A percentile compares a stretch with the other conserved stretches of the same genome.
phyloP scores from a whole-genome alignment of 441 rosid species.

The Geranium incanum region DNA sequence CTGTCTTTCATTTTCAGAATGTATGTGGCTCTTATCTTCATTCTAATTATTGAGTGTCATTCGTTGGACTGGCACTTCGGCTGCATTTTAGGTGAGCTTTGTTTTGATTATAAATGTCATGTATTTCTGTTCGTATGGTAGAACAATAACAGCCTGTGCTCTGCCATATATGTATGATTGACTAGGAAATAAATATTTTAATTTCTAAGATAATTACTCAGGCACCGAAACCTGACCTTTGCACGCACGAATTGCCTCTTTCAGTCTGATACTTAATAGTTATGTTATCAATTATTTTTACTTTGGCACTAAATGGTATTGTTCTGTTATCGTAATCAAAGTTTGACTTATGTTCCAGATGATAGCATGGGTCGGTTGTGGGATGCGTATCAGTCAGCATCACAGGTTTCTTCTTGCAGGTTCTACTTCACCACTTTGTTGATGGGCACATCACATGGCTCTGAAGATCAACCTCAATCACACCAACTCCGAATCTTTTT shows the following conservation, averaged over 20 bases:
- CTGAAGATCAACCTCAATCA: not conserved
- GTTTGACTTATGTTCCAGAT: conserved; percentile 6
- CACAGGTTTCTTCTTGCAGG: not conserved
- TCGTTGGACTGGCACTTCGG: too few relatives aligned
- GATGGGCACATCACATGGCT: not conserved
- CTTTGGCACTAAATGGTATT: not conserved
- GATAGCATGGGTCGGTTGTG: not conserved
- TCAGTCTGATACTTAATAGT: too few relatives aligned
- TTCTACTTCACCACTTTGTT: conserved; percentile 6
- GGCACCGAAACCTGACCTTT: not conserved
- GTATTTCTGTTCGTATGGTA: too few relatives aligned
- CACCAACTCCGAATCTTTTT: not conserved
- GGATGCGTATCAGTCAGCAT: conserved; percentile 2
- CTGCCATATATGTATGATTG: too few relatives aligned
- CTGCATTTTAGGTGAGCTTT: too few relatives aligned
- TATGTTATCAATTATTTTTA: not conserved
- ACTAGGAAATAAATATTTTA: too few relatives aligned
- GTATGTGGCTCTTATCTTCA: too few relatives aligned
- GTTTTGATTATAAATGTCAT: too few relatives aligned
- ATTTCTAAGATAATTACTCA: too few relatives aligned
- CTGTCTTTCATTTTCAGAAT: too few relatives aligned
- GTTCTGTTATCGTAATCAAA: not conserved
- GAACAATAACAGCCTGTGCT: too few relatives aligned
- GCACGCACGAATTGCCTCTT: not conserved
- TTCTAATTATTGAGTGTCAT: too few relatives aligned